Percentiles rank a stretch among this genome's conserved stretches.
phyloP scores from a whole-genome alignment of 1,139 yeast genomes.

The Suhomyces yuchorum region DNA sequence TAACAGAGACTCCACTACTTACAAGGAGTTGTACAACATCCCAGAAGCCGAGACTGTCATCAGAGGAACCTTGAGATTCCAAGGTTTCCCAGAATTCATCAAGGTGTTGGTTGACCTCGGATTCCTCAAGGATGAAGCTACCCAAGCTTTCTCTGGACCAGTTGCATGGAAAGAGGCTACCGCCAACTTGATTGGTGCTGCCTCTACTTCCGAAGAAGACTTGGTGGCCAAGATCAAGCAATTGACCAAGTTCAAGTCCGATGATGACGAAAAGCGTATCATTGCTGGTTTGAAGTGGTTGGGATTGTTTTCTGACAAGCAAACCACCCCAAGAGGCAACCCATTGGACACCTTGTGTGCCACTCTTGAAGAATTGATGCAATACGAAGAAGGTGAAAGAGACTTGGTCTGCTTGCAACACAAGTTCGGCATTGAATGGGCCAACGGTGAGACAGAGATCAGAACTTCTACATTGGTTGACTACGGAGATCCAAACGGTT shows the following conservation, averaged over 20 bases:
- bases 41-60: conserved; percentile 98
- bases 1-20: conserved; percentile 95
- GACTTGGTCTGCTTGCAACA: conserved; percentile 95
- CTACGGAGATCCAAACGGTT: conserved; percentile 90
- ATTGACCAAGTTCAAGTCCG: conserved; percentile 79
- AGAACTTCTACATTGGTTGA: conserved; percentile 96
- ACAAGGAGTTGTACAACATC: conserved; percentile 85
- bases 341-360: conserved; percentile 97
- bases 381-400: conserved; percentile 92
- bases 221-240: conserved; percentile 72
- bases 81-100: conserved; percentile 98
- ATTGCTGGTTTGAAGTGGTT: conserved; percentile 91
- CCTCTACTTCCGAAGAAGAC: conserved; percentile 70
- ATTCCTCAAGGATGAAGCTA: conserved; percentile 76
- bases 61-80: conserved; percentile 96
- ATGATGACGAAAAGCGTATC: conserved; percentile 82
- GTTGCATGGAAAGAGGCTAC: conserved; percentile 89
- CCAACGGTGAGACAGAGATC: conserved; percentile 84
- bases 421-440: conserved; percentile 96
- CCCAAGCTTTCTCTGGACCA: conserved; percentile 57
- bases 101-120: conserved; percentile 94
- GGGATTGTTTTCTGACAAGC: conserved; percentile 79
- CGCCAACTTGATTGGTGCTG: conserved; percentile 71
- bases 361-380: conserved; percentile 92
- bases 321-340: conserved; percentile 86